Evolutionary conservation across 2,329 filamentous ascomycete species (phyloP).

Genomic region (Aspergillus sp.): DNA sequence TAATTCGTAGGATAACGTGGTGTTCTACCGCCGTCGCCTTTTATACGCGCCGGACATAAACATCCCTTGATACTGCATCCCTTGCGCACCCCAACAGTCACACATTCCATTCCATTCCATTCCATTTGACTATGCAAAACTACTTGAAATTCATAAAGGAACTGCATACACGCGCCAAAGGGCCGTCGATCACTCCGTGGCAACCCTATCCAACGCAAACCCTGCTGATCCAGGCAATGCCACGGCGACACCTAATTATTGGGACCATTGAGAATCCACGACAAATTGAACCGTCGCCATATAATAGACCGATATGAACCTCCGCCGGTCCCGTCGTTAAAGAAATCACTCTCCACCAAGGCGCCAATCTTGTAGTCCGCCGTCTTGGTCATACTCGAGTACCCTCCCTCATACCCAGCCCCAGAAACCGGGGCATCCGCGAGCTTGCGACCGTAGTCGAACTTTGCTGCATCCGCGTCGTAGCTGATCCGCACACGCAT

Average conservation of each 20-base stretch:
- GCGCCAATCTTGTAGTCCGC: conserved; percentile 6
- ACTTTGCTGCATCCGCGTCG: conserved; percentile 5
- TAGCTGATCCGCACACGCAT: conserved; percentile 9
- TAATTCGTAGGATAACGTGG: no score
- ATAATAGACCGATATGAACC: conserved; percentile 5
- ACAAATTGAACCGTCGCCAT: conserved; percentile 10
- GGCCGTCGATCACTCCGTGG: no score
- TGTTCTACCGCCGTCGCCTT: neutral
- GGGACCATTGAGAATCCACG: conserved; percentile 10
- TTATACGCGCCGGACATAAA: neutral
- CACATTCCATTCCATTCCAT: neutral
- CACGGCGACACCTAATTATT: neutral
- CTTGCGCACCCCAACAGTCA: neutral
- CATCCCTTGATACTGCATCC: neutral
- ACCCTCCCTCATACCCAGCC: conserved; percentile 6
- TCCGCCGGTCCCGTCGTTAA: conserved; percentile 2
- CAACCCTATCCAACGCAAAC: no score
- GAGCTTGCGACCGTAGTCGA: conserved; percentile 6
- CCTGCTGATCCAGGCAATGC: no score
- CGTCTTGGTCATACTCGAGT: conserved; percentile 10
- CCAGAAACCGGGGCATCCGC: conserved; percentile 3
- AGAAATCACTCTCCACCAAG: conserved; percentile 8
- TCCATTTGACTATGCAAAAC: neutral
- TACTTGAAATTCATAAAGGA: neutral
- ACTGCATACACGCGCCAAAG: no score